phyloP scores from a whole-genome alignment of 2,329 filamentous ascomycete genomes.

The Pseudogymnoascus sp. region DNA sequence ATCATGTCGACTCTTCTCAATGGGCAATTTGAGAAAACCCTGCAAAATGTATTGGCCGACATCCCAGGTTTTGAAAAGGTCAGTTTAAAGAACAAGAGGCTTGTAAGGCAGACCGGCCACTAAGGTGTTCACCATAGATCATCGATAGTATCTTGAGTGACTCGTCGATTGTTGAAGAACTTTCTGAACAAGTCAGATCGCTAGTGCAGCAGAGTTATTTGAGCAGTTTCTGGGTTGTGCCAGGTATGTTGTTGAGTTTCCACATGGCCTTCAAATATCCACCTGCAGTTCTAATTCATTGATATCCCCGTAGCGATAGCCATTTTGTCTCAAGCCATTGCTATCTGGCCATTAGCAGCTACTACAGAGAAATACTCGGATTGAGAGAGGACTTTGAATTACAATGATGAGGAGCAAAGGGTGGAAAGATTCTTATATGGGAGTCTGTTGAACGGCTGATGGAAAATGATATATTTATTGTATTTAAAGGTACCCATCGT shows the following conservation, averaged over 20 bases:
- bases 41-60: slow-evolving; percentile 9
- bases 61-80: slow-evolving; percentile 12
- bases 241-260: slow-evolving; percentile 13
- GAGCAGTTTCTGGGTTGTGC: slow-evolving; percentile 17
- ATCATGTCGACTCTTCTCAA: slow-evolving; percentile 13
- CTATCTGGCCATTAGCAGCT: slow-evolving; percentile 10
- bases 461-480: background rate
- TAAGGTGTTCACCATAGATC: slow-evolving; percentile 11
- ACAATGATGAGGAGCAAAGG: background rate
- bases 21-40: slow-evolving; percentile 10
- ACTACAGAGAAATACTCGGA: slow-evolving; percentile 12
- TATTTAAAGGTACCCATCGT: background rate
- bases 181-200: slow-evolving; percentile 9
- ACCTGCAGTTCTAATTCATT: background rate
- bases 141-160: slow-evolving; percentile 15
- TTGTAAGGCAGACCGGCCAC: background rate
- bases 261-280: too few species aligned
- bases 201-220: slow-evolving; percentile 14
- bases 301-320: background rate
- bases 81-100: background rate
- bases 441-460: background rate
- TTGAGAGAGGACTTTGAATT: slow-evolving; percentile 2
- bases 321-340: slow-evolving; percentile 8
- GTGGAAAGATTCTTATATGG: too few species aligned
- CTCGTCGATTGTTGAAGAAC: slow-evolving; percentile 12